A percentile compares a stretch with the other conserved stretches of the same genome.
Conservation (phyloP, 2,329 filamentous ascomycete genomes). For the Alternaria brassicicola region DNA sequence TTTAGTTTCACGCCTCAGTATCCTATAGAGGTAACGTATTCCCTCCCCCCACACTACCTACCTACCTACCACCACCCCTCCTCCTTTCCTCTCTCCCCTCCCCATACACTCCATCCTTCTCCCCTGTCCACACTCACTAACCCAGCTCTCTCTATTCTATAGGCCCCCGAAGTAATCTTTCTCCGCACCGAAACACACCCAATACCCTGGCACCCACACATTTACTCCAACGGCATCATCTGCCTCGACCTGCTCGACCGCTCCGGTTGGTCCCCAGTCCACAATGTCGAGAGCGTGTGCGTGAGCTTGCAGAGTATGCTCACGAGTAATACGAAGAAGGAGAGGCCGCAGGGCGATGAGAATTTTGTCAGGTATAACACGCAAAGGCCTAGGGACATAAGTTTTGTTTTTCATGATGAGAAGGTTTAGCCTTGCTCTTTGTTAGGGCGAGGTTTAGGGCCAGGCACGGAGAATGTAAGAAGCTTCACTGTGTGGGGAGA, state of each 20-base stretch:
- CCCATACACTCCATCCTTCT: not conserved
- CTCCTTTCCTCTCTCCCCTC: not conserved
- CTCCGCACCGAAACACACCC: conserved; percentile 63
- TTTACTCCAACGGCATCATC: conserved; percentile 98
- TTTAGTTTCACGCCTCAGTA: conserved; percentile 86
- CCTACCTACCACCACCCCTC: not conserved
- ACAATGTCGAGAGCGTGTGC: conserved; percentile 95
- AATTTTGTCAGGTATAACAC: conserved; percentile 85
- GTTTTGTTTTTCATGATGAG: conserved; percentile 93
- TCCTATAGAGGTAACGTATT: conserved; percentile 70
- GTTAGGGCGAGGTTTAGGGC: too few species aligned
- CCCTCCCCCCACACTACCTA: not conserved
- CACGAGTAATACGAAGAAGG: conserved; percentile 90
- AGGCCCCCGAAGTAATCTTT: conserved; percentile 96
- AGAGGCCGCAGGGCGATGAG: conserved; percentile 86
- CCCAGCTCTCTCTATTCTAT: not conserved
- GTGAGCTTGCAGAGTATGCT: conserved; percentile 99
- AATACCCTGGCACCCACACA: conserved; percentile 94
- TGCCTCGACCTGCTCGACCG: conserved; percentile 89
- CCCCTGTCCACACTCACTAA: conserved; percentile 3
- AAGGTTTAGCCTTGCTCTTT: conserved; percentile 51
- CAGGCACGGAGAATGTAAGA: too few species aligned
- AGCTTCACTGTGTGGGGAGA: not conserved
- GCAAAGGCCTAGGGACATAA: conserved; percentile 82
- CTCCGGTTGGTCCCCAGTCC: conserved; percentile 93